phyloP scores from a whole-genome alignment of 805 yeast species.

The Yarrowia phangngaensis region DNA sequence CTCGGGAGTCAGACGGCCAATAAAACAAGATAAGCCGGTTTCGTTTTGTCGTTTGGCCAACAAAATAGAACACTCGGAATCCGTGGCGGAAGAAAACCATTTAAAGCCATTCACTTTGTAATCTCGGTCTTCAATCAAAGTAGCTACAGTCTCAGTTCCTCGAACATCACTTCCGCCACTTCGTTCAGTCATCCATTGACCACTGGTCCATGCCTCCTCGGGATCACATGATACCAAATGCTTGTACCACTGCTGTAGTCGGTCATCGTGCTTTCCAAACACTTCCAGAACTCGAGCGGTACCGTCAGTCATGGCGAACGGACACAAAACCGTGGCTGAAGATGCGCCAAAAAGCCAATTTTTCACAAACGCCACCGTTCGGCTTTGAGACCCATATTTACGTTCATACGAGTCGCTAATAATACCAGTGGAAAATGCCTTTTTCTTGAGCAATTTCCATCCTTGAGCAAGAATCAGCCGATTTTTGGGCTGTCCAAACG shows the following conservation, averaged over 20 bases:
- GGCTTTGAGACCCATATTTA: constrained; percentile 31
- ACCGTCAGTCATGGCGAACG: constrained; percentile 40
- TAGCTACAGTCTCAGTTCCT: constrained; percentile 36
- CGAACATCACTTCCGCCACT: constrained; percentile 39
- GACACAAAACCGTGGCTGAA: constrained; percentile 38
- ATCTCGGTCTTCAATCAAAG: constrained; percentile 1
- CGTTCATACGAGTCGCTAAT: constrained; percentile 37
- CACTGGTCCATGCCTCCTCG: constrained; percentile 36
- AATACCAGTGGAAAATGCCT: constrained; percentile 32
- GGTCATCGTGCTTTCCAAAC: constrained; percentile 17
- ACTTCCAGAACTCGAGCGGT: constrained; percentile 37
- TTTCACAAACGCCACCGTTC: constrained; percentile 34
- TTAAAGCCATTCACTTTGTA: constrained; percentile 36
- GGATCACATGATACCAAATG: constrained; percentile 36
- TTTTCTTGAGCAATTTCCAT: constrained; percentile 35
- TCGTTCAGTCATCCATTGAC: constrained; percentile 40
- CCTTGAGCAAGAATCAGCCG: constrained; percentile 36
- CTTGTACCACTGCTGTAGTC: constrained; percentile 28
- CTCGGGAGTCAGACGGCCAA: constrained; percentile 33
- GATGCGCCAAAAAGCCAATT: constrained; percentile 35
- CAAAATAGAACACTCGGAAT: constrained; percentile 36
- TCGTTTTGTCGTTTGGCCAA: constrained; percentile 34
- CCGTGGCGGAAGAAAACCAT: constrained; percentile 40
- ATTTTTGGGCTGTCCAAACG: constrained; percentile 35
- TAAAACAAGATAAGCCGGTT: constrained; percentile 35